A percentile compares a stretch with the other conserved stretches of the same genome.
phyloP scores from a whole-genome alignment of 2,329 filamentous ascomycete genomes.

The Ampelomyces quisqualis region DNA sequence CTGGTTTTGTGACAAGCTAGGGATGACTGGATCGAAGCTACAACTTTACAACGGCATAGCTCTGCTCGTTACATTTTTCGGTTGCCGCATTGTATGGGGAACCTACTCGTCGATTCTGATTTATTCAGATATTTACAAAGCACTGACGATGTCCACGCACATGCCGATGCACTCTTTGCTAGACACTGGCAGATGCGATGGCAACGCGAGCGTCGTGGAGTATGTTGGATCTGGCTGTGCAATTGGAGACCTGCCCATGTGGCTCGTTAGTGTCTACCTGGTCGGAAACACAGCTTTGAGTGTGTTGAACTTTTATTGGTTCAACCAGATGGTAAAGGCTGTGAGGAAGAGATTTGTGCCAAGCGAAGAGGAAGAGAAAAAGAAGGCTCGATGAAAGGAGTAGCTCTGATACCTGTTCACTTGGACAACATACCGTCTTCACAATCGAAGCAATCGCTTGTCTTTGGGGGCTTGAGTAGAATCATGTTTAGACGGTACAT shows the following conservation, averaged over 20 bases:
- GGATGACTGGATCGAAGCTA: conserved; percentile 69
- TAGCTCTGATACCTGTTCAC: too few relatives aligned
- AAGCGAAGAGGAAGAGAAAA: conserved; percentile 12
- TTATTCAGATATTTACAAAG: conserved; percentile 65
- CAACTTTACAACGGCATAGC: conserved; percentile 77
- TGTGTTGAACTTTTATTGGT: conserved; percentile 78
- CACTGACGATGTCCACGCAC: conserved; percentile 28
- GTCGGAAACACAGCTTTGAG: conserved; percentile 71
- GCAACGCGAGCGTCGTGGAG: conserved; percentile 43
- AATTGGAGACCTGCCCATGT: conserved; percentile 57
- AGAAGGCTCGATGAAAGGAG: too few relatives aligned
- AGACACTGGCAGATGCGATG: conserved; percentile 48
- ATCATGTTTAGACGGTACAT: too few relatives aligned
- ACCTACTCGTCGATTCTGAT: conserved; percentile 67
- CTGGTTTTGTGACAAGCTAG: conserved; percentile 86
- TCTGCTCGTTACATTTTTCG: conserved; percentile 72
- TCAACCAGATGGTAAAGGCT: conserved; percentile 80
- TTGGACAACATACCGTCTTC: too few relatives aligned
- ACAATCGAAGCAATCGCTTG: too few relatives aligned
- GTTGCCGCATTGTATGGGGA: conserved; percentile 74
- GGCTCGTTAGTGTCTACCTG: conserved; percentile 70
- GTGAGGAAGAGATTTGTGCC: conserved; percentile 72
- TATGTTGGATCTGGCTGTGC: conserved; percentile 22
- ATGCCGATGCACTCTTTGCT: conserved; percentile 15
- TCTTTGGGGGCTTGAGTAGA: too few relatives aligned